Conservation (phyloP, 2,329 filamentous ascomycete species). For the Myriosclerotinia scirpicola region DNA sequence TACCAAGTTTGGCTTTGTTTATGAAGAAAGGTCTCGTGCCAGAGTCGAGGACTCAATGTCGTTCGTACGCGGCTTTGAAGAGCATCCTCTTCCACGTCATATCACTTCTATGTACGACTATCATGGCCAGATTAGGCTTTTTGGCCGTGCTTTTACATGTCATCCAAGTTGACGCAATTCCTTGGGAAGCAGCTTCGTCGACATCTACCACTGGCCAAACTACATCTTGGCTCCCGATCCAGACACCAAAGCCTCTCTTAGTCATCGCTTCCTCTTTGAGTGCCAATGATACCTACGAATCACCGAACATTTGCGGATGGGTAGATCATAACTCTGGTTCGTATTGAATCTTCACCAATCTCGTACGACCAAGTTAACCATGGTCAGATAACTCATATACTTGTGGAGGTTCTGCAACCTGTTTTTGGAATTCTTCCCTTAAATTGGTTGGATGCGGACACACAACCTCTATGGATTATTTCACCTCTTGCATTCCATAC, state of each 20-base stretch:
- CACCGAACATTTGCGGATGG: constrained; percentile 22
- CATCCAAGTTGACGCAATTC: constrained; percentile 4
- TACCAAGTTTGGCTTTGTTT: not conserved
- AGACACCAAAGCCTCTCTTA: constrained; percentile 6
- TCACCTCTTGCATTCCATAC: constrained; percentile 28
- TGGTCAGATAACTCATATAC: constrained; percentile 26
- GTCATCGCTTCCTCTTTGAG: not conserved
- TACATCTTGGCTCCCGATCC: constrained; percentile 7
- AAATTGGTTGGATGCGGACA: constrained; percentile 27
- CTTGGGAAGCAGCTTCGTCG: constrained; percentile 10
- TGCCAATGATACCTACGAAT: constrained; percentile 10
- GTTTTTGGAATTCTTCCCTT: constrained; percentile 28
- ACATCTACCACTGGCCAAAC: not conserved
- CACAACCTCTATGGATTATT: constrained; percentile 26
- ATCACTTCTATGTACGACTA: constrained; percentile 12
- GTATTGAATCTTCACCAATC: not conserved
- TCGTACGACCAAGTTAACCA: constrained; percentile 8
- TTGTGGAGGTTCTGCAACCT: constrained; percentile 26
- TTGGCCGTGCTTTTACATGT: constrained; percentile 3
- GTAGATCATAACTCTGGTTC: constrained; percentile 21
- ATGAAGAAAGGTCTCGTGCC: constrained; percentile 12
- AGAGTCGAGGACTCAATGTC: constrained; percentile 1
- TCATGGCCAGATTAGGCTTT: constrained; percentile 1
- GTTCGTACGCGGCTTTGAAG: not conserved
- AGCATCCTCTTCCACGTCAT: constrained; percentile 1